Conservation (phyloP, 441 rosid species). For the Melastoma candidum region DNA sequence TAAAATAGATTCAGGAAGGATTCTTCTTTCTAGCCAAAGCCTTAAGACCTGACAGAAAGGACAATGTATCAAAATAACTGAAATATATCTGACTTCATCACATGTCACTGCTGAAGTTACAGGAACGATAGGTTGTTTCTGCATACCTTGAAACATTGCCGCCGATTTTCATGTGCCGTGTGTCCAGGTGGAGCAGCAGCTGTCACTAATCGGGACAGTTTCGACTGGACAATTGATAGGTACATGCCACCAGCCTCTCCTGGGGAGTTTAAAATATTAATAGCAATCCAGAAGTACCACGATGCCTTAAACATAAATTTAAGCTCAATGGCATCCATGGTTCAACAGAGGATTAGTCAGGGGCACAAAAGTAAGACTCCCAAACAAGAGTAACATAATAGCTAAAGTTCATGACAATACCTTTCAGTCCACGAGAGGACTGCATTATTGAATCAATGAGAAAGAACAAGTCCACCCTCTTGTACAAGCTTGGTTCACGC, state of each 20-base stretch:
- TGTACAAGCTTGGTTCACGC: slow-evolving; percentile 68
- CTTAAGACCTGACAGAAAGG: slow-evolving; percentile 55
- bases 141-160: slow-evolving; percentile 82
- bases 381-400: no score
- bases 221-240: slow-evolving; percentile 67
- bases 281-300: slow-evolving; percentile 9
- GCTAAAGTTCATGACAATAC: slow-evolving; percentile 21
- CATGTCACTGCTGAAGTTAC: background rate
- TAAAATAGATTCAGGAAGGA: slow-evolving; percentile 70
- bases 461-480: slow-evolving; percentile 88
- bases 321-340: background rate
- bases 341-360: no score
- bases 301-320: background rate
- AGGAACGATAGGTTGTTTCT: slow-evolving; percentile 4
- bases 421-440: slow-evolving; percentile 76
- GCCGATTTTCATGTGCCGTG: slow-evolving; percentile 65
- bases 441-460: slow-evolving; percentile 96
- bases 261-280: slow-evolving; percentile 21
- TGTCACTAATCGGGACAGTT: slow-evolving; percentile 58
- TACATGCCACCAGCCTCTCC: slow-evolving; percentile 69
- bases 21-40: slow-evolving; percentile 90
- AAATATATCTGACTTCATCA: no score
- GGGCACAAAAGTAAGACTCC: no score
- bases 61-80: no score
- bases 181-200: slow-evolving; percentile 92